Conservation (phyloP, 2,329 filamentous ascomycete genomes). For the Verticillium nonalfalfae region DNA sequence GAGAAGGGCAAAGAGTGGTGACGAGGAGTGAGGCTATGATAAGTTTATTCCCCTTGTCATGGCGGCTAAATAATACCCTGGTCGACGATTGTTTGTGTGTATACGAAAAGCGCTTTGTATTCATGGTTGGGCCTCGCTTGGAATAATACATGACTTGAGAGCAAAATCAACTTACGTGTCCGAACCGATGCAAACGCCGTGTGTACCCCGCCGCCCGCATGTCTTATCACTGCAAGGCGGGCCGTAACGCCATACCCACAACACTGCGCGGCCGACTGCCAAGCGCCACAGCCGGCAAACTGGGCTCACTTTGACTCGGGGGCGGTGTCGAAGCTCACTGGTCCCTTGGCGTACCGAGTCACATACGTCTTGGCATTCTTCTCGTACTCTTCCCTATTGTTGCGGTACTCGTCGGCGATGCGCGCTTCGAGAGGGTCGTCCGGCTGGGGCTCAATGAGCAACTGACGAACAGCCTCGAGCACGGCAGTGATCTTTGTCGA, state of each 20-base stretch:
- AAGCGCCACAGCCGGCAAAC: not conserved
- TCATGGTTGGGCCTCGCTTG: too few species aligned
- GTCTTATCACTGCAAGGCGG: not conserved
- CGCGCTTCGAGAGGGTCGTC: slow-evolving; percentile 83
- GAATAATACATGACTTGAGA: not conserved
- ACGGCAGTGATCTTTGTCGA: slow-evolving; percentile 70
- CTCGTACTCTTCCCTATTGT: slow-evolving; percentile 62
- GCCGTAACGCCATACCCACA: not conserved
- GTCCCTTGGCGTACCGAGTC: slow-evolving; percentile 58
- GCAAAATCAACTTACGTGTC: not conserved
- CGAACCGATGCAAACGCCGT: not conserved
- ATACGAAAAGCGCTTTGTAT: not conserved
- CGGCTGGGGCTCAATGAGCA: slow-evolving; percentile 75
- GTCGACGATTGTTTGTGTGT: not conserved
- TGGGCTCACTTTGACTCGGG: not conserved
- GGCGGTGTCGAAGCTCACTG: slow-evolving; percentile 23
- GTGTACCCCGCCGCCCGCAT: not conserved
- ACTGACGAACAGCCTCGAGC: slow-evolving; percentile 66
- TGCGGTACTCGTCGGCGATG: slow-evolving; percentile 79
- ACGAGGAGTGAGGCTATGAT: not conserved
- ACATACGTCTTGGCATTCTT: slow-evolving; percentile 72
- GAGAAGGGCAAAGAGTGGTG: not conserved
- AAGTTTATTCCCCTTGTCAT: not conserved
- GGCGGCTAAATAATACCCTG: not conserved
- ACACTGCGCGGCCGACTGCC: too few species aligned